Evolutionary conservation across 345 rosid genomes (phyloP), one percentile per base, ranked within the genome.

Genomic region (Citrus hindsii): DNA sequence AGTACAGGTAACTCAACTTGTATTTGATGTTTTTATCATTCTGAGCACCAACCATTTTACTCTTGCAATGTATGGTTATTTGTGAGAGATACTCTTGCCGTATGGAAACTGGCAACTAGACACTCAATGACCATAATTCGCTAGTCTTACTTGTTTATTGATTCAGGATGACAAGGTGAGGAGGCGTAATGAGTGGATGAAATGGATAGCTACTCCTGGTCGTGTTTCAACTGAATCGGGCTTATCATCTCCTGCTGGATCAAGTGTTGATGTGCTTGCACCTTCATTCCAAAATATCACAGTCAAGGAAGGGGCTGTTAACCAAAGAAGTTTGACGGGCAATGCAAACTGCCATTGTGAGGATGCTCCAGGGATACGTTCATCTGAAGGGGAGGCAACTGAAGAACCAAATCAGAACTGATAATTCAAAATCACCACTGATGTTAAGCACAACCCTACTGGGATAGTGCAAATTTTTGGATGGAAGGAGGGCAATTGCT

Each of bases 171-270:
- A 85, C 8, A 90, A 69, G 70, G 56, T 90, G 77, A 90, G 94
- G 86, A 86, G 90, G 80, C 89, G 84, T 55, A 71, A 73, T 70
- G 91, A 82, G 71, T 90, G 94, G 94, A 82, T 66, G 84, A 86
- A 83, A 79, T 89, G 91, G 90, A 67, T 86, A 8, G 55, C 72
- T 30, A 40, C 73, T 28, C 58, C 82, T 25, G 71, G 73, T 63
- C 73, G 74, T 56, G 74, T 65, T 80, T 33, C 80, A 28, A 28
- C 84, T 7, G 89, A 83, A 35, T 69, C 75, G 7, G 79, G 82
- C 51, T 48, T 38, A 40, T 69, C 75, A 21, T 76, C 87, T 42
- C 68, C 73, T 0, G 65, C 62, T 42, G 76, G 74, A 70, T 70
- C 83, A n/a, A 81, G 83, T 73, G 28, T 75, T 32, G 77, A 79